Percentiles rank a stretch among this genome's conserved stretches.
Evolutionary conservation across 805 yeast genomes (phyloP).

Genomic region (Diddensiella santjacobensis): DNA sequence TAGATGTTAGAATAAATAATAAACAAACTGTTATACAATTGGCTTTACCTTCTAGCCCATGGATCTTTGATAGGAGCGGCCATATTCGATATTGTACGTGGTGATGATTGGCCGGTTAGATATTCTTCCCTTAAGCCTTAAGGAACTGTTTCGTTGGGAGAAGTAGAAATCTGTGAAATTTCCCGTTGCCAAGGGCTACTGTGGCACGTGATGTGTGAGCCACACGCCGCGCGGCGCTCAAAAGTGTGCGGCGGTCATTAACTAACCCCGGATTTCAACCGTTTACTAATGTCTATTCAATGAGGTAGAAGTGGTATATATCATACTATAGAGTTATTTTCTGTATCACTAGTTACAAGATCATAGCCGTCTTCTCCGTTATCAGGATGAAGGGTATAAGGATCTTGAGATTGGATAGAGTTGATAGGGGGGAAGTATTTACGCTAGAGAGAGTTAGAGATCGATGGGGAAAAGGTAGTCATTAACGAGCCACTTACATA

Average conservation of each 20-base stretch:
- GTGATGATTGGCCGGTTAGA: constrained; percentile 1
- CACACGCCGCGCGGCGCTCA: too few relatives aligned
- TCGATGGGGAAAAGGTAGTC: too few relatives aligned
- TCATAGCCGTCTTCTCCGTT: not conserved
- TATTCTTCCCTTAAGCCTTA: too few relatives aligned
- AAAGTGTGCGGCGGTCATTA: too few relatives aligned
- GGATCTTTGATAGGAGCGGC: constrained; percentile 38
- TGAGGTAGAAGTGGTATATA: too few relatives aligned
- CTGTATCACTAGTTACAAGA: not conserved
- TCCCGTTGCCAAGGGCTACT: too few relatives aligned
- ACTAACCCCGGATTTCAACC: too few relatives aligned
- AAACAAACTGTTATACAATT: constrained; percentile 2
- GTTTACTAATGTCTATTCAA: too few relatives aligned
- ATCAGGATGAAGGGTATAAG: constrained; percentile 9
- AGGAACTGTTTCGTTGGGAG: too few relatives aligned
- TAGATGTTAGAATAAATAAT: constrained; percentile 6
- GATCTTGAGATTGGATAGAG: constrained; percentile 17
- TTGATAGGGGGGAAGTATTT: constrained; percentile 21
- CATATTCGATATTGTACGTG: constrained; percentile 15
- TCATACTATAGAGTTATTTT: not conserved
- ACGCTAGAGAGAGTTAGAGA: constrained; percentile 7
- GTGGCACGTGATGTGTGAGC: too few relatives aligned
- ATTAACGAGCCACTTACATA: constrained; percentile 22
- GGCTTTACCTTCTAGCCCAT: constrained; percentile 50
- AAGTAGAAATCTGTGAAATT: too few relatives aligned